phyloP scores from a whole-genome alignment of 148 eudicot genomes.

The Agrostemma githago region DNA sequence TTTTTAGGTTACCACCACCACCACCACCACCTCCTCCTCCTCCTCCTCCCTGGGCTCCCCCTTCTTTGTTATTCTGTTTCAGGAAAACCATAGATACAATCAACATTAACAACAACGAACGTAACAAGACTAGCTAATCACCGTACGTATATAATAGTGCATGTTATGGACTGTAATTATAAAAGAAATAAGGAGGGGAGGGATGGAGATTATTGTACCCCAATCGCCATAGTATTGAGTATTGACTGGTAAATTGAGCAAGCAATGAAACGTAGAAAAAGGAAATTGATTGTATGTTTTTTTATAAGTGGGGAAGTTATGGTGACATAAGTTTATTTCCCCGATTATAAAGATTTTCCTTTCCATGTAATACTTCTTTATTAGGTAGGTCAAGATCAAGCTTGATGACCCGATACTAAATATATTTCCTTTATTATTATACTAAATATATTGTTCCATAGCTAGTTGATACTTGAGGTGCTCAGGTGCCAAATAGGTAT shows the following conservation, averaged over 20 bases:
- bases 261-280: background rate
- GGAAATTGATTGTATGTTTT: background rate
- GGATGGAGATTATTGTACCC: background rate
- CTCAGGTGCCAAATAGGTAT: too few relatives aligned
- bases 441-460: too few relatives aligned
- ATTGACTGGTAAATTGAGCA: background rate
- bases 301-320: background rate
- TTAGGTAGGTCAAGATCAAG: background rate
- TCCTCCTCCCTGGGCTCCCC: background rate
- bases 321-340: background rate
- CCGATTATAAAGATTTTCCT: too few relatives aligned
- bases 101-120: background rate
- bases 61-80: background rate
- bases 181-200: background rate
- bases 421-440: too few relatives aligned
- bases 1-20: conserved; percentile 6
- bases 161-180: background rate
- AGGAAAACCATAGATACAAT: background rate
- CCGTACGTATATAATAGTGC: background rate
- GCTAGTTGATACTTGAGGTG: too few relatives aligned
- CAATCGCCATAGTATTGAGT: background rate
- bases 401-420: background rate
- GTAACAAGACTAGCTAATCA: too few relatives aligned
- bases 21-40: background rate
- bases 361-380: background rate